Evolutionary conservation across 306 rosid species (phyloP).

Genomic region (Fagus sylvatica): DNA sequence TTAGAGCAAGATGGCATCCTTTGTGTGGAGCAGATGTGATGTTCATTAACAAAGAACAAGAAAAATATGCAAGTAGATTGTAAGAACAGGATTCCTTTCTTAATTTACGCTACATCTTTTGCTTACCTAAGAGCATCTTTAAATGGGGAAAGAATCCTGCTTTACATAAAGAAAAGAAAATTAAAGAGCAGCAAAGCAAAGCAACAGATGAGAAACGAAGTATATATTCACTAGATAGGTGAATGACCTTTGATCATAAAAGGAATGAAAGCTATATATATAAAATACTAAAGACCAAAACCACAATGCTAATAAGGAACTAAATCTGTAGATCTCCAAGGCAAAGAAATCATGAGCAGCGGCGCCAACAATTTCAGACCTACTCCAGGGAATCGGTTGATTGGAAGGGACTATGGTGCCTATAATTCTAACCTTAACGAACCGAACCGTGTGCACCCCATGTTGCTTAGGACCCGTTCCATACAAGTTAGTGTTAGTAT

Average conservation of each 20-base stretch:
- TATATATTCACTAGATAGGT: conserved; percentile 22
- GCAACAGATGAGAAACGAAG: neutral
- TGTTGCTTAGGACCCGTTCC: conserved; percentile 36
- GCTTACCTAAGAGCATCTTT: conserved; percentile 6
- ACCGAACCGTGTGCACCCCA: conserved; percentile 35
- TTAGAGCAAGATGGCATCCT: too few species aligned
- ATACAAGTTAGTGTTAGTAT: conserved; percentile 40
- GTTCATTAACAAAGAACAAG: neutral
- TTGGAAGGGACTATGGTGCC: conserved; percentile 36
- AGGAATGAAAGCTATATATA: conserved; percentile 19
- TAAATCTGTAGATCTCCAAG: conserved; percentile 16
- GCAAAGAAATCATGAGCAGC: conserved; percentile 45
- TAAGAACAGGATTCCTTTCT: conserved; percentile 39
- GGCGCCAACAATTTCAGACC: conserved; percentile 37
- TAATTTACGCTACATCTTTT: neutral
- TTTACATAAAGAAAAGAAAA: conserved; percentile 30
- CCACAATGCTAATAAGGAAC: conserved; percentile 20
- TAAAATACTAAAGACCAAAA: conserved; percentile 2
- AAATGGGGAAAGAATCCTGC: conserved; percentile 41
- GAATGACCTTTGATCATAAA: neutral
- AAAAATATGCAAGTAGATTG: conserved; percentile 1
- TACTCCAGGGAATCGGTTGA: conserved; percentile 21
- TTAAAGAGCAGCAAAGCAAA: neutral
- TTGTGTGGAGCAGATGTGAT: too few species aligned
- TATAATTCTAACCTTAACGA: conserved; percentile 26